A percentile compares a stretch with the other conserved stretches of the same genome.
Conservation (phyloP, 345 rosid species). For the Kernera saxatilis region DNA sequence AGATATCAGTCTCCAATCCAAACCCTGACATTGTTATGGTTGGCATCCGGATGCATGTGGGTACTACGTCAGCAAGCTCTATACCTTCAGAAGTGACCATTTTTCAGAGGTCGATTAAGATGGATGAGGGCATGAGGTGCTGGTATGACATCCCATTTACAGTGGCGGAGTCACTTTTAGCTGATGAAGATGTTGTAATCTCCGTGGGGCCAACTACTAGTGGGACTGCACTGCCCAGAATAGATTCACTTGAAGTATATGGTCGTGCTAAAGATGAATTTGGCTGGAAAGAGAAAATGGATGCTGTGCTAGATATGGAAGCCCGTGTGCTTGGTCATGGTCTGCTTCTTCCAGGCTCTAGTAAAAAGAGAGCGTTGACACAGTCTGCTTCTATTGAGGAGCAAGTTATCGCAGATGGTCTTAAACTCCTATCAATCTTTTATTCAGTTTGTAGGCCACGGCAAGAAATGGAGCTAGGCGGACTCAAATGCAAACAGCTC, state of each 20-base stretch:
- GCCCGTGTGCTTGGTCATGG: constrained; percentile 86
- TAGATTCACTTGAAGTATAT: constrained; percentile 90
- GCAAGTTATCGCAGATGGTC: constrained; percentile 91
- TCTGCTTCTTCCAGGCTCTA: constrained; percentile 55
- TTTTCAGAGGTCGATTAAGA: constrained; percentile 86
- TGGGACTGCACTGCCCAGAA: constrained; percentile 77
- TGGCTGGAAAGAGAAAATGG: constrained; percentile 99
- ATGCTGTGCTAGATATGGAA: constrained; percentile 87
- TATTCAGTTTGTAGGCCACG: constrained; percentile 51
- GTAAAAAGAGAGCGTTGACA: constrained; percentile 56
- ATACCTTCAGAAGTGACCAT: constrained; percentile 85
- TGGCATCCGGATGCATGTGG: constrained; percentile 94
- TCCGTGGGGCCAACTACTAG: constrained; percentile 80
- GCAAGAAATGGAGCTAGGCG: constrained; percentile 52
- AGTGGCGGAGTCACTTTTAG: constrained; percentile 91
- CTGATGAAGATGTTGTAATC: constrained; percentile 90
- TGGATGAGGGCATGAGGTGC: constrained; percentile 92
- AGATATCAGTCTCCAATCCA: constrained; percentile 88
- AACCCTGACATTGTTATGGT: constrained; percentile 97
- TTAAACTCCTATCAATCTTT: constrained; percentile 68
- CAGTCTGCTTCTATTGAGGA: constrained; percentile 75
- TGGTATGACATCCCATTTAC: constrained; percentile 99
- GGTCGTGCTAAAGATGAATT: constrained; percentile 98
- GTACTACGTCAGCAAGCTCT: constrained; percentile 78
- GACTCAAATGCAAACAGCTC: constrained; percentile 74